Conservation (phyloP, 108 stramenopile species). For the Skeletonema grethae region DNA sequence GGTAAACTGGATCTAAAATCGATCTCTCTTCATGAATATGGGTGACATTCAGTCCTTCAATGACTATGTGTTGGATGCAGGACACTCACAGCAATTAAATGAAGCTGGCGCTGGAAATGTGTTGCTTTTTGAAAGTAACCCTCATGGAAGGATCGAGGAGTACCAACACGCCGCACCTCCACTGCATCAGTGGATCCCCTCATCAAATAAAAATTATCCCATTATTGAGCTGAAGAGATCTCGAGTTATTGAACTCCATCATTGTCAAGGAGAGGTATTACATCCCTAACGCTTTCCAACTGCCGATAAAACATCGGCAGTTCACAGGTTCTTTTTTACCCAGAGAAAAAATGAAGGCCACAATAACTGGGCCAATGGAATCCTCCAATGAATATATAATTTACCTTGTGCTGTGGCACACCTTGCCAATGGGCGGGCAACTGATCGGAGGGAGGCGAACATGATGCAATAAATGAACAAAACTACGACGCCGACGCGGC, state of each 20-base stretch:
- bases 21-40: background rate
- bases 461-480: constrained; percentile 9
- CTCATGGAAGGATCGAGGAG: background rate
- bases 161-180: background rate
- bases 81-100: background rate
- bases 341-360: background rate
- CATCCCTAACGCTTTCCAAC: background rate
- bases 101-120: background rate
- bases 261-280: background rate
- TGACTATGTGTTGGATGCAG: background rate
- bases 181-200: background rate
- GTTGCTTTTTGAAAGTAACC: background rate
- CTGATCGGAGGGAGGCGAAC: constrained; percentile 38
- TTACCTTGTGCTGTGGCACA: constrained; percentile 34
- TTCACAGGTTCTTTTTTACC: background rate
- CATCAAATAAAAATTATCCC: background rate
- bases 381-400: background rate
- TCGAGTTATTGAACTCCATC: background rate
- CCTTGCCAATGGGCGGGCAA: constrained; percentile 44
- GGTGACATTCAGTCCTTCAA: background rate
- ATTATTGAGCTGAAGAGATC: background rate
- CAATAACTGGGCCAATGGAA: background rate
- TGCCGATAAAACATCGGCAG: constrained; percentile 8
- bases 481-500: background rate
- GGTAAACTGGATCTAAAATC: background rate